Evolutionary conservation across 1,139 yeast species (phyloP).

Genomic region (Blastobotrys indianensis): DNA sequence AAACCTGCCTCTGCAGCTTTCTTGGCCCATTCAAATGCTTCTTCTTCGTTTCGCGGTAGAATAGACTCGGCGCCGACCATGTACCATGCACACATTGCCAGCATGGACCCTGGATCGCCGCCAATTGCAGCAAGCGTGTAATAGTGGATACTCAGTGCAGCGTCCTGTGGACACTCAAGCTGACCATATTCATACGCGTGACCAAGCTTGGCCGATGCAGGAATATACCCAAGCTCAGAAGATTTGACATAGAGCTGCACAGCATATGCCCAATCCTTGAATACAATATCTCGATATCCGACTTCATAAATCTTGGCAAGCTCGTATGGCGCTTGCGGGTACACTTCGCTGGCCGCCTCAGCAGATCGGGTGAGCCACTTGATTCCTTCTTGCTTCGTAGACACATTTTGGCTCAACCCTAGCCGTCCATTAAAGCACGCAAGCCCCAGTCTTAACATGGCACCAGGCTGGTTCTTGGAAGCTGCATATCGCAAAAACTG

Average conservation of each 20-base stretch:
- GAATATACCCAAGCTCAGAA: constrained; percentile 80
- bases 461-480: constrained; percentile 86
- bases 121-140: constrained; percentile 86
- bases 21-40: constrained; percentile 92
- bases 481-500: constrained; percentile 87
- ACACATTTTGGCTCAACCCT: constrained; percentile 67
- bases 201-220: constrained; percentile 76
- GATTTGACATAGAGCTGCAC: constrained; percentile 83
- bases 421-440: constrained; percentile 78
- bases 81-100: constrained; percentile 96
- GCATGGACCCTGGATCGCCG: constrained; percentile 86
- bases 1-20: constrained; percentile 72
- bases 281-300: constrained; percentile 83
- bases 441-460: constrained; percentile 87
- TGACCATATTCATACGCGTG: constrained; percentile 79
- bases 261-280: constrained; percentile 79
- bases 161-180: constrained; percentile 70
- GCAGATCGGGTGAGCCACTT: constrained; percentile 90
- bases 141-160: constrained; percentile 83
- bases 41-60: constrained; percentile 69
- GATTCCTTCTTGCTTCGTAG: constrained; percentile 77
- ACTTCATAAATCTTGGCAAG: constrained; percentile 76
- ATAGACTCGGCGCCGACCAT: constrained; percentile 83
- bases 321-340: constrained; percentile 91
- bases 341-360: constrained; percentile 74